These are phyloP conservation scores for Domatiomyces globalis DNA, from an alignment of 2,329 filamentous ascomycete species.

Conservation along the genomic window DNA sequence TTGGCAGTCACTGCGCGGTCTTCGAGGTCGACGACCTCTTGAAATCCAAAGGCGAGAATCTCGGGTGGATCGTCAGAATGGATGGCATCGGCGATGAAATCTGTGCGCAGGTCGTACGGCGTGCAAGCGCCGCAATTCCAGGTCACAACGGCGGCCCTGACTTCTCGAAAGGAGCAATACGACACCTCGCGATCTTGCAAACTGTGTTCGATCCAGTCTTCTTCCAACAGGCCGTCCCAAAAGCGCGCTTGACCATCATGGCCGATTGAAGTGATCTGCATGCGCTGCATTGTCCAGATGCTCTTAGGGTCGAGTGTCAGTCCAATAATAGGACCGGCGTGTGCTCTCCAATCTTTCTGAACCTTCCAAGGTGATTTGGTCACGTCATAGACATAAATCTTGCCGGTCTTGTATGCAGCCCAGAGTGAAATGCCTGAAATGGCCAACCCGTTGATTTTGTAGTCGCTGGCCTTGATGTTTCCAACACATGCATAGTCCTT, in stretches of 20 bases:
- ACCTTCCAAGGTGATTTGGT: conserved; percentile 69
- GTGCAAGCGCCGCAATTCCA: conserved; percentile 98
- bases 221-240: conserved; percentile 87
- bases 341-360: conserved; percentile 89
- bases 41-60: conserved; percentile 89
- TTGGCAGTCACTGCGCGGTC: conserved; percentile 97
- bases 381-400: conserved; percentile 84
- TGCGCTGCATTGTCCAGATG: conserved; percentile 68
- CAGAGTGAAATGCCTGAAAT: conserved; percentile 73
- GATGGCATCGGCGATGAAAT: conserved; percentile 70
- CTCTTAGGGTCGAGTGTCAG: conserved; percentile 67
- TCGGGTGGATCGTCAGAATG: conserved; percentile 67
- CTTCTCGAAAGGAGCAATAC: conserved; percentile 72
- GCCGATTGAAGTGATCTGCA: conserved; percentile 76
- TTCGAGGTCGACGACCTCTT: conserved; percentile 94
- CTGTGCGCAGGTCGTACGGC: conserved; percentile 60
- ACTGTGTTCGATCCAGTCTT: conserved; percentile 82
- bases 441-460: conserved; percentile 81
- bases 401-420: conserved; percentile 90
- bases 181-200: conserved; percentile 75
- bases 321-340: conserved; percentile 66
- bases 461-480: conserved; percentile 73
- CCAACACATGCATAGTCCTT: conserved; percentile 63
- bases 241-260: conserved; percentile 69
- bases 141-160: conserved; percentile 69